A percentile compares a stretch with the other conserved stretches of the same genome.
Conservation (phyloP, 2,329 filamentous ascomycete genomes). For the Pseudocercospora macadamiae region DNA sequence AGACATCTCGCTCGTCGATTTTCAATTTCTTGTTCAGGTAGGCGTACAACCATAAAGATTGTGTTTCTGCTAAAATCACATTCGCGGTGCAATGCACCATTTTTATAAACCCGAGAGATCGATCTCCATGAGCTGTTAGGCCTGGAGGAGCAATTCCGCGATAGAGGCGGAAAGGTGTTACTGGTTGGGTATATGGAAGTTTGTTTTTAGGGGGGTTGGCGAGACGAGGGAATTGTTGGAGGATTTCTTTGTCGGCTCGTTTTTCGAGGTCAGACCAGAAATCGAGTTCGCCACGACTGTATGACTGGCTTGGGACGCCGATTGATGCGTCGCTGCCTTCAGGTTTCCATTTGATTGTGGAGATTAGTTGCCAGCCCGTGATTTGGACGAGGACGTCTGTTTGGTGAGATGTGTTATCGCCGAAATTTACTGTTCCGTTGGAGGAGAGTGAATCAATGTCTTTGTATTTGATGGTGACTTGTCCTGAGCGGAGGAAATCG, state of each 20-base stretch:
- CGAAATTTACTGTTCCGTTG: conserved; percentile 6
- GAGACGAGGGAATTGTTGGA: conserved; percentile 16
- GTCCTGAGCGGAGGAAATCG: conserved; percentile 56
- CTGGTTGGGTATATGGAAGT: conserved; percentile 15
- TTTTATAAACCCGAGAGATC: conserved; percentile 17
- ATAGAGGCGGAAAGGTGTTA: conserved; percentile 19
- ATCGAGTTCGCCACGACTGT: conserved; percentile 5
- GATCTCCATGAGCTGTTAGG: conserved; percentile 15
- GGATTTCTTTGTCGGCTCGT: conserved; percentile 15
- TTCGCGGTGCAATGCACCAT: conserved; percentile 22
- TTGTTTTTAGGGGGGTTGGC: conserved; percentile 8
- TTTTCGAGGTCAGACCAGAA: conserved; percentile 13
- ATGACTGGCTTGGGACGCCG: conserved; percentile 16
- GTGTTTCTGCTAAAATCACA: conserved; percentile 15
- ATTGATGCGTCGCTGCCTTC: conserved; percentile 12
- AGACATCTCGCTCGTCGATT: conserved; percentile 12
- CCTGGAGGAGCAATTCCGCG: conserved; percentile 17
- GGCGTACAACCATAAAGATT: conserved; percentile 17
- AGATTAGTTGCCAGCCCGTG: conserved; percentile 59
- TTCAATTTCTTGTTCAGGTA: conserved; percentile 17
- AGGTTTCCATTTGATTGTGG: conserved; percentile 48
- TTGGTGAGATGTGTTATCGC: conserved; percentile 34
- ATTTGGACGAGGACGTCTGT: conserved; percentile 58
- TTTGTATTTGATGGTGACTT: conserved; percentile 58
- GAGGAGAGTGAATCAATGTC: conserved; percentile 47